These are phyloP conservation scores for Neurospora intermedia DNA, from an alignment of 495 filamentous ascomycete genomes.

Conservation along the genomic window DNA sequence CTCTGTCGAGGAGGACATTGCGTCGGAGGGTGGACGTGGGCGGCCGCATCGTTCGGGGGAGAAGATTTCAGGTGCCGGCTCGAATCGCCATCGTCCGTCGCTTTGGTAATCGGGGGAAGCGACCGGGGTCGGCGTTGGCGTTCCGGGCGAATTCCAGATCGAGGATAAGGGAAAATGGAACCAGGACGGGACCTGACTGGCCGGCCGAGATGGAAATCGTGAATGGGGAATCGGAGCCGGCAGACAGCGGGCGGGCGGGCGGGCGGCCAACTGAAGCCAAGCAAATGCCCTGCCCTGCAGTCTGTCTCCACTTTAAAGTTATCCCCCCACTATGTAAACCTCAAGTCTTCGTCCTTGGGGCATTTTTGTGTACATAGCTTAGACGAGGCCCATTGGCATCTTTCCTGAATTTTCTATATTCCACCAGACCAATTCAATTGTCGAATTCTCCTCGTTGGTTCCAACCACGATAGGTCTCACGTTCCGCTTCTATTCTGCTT, in stretches of 20 bases:
- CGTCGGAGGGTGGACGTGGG: slow-evolving; percentile 16
- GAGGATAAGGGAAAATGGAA: not conserved
- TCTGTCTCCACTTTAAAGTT: too few species aligned
- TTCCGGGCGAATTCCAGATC: not conserved
- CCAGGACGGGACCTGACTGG: not conserved
- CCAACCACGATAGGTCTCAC: too few species aligned
- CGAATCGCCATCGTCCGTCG: slow-evolving; percentile 20
- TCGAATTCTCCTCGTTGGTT: too few species aligned
- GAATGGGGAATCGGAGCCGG: not conserved
- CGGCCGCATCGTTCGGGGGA: slow-evolving; percentile 18
- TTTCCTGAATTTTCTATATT: too few species aligned
- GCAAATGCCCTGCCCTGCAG: not conserved
- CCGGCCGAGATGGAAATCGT: not conserved
- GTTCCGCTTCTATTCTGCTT: not conserved
- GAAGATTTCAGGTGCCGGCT: slow-evolving; percentile 14
- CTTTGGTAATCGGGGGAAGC: not conserved
- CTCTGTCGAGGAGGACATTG: slow-evolving; percentile 5
- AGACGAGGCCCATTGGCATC: too few species aligned
- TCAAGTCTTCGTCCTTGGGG: too few species aligned
- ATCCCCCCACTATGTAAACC: too few species aligned
- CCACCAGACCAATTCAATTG: too few species aligned
- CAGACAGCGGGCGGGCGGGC: not conserved
- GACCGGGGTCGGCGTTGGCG: not conserved
- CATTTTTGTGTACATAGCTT: too few species aligned
- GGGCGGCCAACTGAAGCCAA: not conserved